Evolutionary conservation across 1,284 basidiomycete genomes (phyloP).

Genomic region (Stygiomarasmius scandens): DNA sequence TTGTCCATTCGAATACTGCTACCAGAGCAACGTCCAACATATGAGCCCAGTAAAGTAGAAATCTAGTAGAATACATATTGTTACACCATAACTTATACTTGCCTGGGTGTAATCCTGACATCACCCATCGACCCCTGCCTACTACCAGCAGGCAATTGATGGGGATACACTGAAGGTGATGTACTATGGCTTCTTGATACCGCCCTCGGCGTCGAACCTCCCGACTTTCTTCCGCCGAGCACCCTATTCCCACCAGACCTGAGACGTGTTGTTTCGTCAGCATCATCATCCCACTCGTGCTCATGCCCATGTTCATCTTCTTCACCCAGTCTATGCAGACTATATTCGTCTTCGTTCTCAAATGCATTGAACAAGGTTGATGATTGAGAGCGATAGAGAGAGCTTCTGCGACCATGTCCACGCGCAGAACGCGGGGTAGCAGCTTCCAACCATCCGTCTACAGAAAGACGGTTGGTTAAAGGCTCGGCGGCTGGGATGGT

Average conservation of each 20-base stretch:
- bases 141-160: neutral
- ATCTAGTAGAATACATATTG: no score
- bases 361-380: conserved; percentile 67
- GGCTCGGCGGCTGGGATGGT: conserved; percentile 79
- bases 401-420: conserved; percentile 39
- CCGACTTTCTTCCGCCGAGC: neutral
- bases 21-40: no score
- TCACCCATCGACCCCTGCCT: conserved; percentile 18
- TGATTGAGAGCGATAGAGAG: conserved; percentile 63
- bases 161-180: neutral
- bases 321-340: conserved; percentile 40
- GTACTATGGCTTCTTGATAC: neutral
- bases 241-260: conserved; percentile 13
- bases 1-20: no score
- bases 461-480: conserved; percentile 66
- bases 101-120: conserved; percentile 24
- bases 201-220: no score
- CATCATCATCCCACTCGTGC: conserved; percentile 42
- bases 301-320: conserved; percentile 48
- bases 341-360: conserved; percentile 39
- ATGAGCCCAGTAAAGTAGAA: no score
- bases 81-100: conserved; percentile 9
- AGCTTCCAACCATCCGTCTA: conserved; percentile 64
- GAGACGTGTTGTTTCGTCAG: conserved; percentile 57
- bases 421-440: conserved; percentile 32